Conservation (phyloP, 2,329 filamentous ascomycete species). For the Bimuria novae-zelandiae region DNA sequence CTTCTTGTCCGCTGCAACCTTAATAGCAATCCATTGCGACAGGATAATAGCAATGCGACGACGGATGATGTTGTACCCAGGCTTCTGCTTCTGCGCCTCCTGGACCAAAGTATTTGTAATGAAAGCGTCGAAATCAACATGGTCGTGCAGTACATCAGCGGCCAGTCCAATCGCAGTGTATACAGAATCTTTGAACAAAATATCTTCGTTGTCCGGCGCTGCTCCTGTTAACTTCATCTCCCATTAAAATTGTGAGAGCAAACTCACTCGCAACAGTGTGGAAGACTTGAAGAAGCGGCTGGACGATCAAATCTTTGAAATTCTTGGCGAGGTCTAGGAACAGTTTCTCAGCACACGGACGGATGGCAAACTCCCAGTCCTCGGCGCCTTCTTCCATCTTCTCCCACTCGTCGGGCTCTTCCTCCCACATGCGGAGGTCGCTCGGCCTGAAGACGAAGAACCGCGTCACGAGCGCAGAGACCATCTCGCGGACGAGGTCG, state of each 20-base stretch:
- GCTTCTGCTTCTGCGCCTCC: slow-evolving; percentile 73
- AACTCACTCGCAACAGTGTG: slow-evolving; percentile 70
- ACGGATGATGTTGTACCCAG: slow-evolving; percentile 79
- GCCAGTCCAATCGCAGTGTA: slow-evolving; percentile 92
- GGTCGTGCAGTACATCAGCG: slow-evolving; percentile 72
- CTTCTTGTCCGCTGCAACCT: slow-evolving; percentile 69
- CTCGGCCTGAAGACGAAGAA: slow-evolving; percentile 85
- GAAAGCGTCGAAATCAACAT: slow-evolving; percentile 83
- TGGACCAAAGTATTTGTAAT: slow-evolving; percentile 73
- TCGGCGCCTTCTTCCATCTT: slow-evolving; percentile 83
- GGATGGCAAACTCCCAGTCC: slow-evolving; percentile 84
- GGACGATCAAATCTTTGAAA: slow-evolving; percentile 80
- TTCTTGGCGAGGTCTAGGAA: slow-evolving; percentile 90
- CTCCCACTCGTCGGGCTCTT: slow-evolving; percentile 96
- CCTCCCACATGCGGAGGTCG: slow-evolving; percentile 90
- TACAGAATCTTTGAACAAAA: slow-evolving; percentile 88
- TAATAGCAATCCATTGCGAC: slow-evolving; percentile 85
- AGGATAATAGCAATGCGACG: slow-evolving; percentile 87
- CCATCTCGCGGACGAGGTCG: slow-evolving; percentile 77
- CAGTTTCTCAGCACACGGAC: slow-evolving; percentile 90
- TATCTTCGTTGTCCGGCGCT: slow-evolving; percentile 66
- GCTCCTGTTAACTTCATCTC: slow-evolving; percentile 21
- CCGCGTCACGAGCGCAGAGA: slow-evolving; percentile 81
- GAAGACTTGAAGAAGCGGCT: slow-evolving; percentile 83
- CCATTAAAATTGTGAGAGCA: background rate